Evolutionary conservation across 345 rosid genomes (phyloP).

Genomic region (Pugionium cornutum): DNA sequence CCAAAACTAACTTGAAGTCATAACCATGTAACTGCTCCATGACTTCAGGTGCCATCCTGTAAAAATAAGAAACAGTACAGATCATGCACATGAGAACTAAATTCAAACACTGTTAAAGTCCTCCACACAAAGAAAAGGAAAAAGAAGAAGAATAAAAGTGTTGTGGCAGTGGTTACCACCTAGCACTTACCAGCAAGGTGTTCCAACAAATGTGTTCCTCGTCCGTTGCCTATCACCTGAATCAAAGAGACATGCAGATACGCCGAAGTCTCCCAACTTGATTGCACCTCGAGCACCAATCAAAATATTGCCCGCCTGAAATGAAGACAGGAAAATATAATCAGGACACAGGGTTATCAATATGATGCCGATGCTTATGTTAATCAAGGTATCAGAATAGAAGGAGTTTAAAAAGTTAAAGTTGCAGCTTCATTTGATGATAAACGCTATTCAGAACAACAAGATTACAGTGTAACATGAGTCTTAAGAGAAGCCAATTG

Average conservation of each 20-base stretch:
- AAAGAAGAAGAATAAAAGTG: neutral
- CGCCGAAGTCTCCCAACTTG: slow-evolving; percentile 97
- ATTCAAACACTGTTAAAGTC: neutral
- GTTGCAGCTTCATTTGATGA: neutral
- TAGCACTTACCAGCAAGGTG: slow-evolving; percentile 88
- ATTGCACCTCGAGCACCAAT: slow-evolving; percentile 76
- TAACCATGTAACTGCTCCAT: slow-evolving; percentile 98
- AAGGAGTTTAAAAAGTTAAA: neutral
- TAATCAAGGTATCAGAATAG: slow-evolving; percentile 4
- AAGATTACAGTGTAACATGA: slow-evolving; percentile 9
- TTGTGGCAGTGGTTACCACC: neutral
- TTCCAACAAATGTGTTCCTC: slow-evolving; percentile 98
- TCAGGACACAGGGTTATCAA: neutral
- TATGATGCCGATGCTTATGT: neutral
- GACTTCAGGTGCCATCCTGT: slow-evolving; percentile 99
- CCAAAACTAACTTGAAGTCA: slow-evolving; percentile 78
- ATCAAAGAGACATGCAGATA: slow-evolving; percentile 96
- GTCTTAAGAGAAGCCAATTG: too few relatives aligned
- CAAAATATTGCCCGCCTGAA: slow-evolving; percentile 91
- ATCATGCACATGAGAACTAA: slow-evolving; percentile 15
- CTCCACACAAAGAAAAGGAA: neutral
- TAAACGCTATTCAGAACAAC: neutral
- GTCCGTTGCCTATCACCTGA: slow-evolving; percentile 97
- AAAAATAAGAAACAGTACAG: slow-evolving; percentile 20
- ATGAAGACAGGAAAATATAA: slow-evolving; percentile 17